A percentile compares a stretch with the other conserved stretches of the same genome.
Evolutionary conservation across 1,284 basidiomycete genomes (phyloP).

Genomic region (Trametes pubescens): DNA sequence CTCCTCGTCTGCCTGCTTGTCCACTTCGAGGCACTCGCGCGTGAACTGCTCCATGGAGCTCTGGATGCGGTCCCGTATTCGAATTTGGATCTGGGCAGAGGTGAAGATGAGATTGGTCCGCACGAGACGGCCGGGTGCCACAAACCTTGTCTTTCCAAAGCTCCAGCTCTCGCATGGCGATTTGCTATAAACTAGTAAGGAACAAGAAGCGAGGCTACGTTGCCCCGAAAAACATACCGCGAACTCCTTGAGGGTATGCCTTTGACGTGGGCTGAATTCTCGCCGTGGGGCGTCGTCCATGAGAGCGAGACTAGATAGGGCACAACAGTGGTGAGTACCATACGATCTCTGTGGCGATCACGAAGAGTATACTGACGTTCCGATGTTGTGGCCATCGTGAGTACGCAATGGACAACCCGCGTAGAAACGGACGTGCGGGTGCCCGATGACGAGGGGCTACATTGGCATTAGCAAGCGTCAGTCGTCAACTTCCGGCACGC

Average conservation of each 20-base stretch:
- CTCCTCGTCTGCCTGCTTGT: slow-evolving; percentile 60
- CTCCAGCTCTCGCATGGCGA: slow-evolving; percentile 97
- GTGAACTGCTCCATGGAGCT: slow-evolving; percentile 97
- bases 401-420: slow-evolving; percentile 92
- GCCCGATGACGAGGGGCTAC: slow-evolving; percentile 80
- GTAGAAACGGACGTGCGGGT: slow-evolving; percentile 85
- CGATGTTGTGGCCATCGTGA: slow-evolving; percentile 90
- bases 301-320: slow-evolving; percentile 70
- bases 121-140: not conserved
- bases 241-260: slow-evolving; percentile 95
- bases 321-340: not conserved
- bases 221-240: slow-evolving; percentile 55
- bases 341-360: not conserved
- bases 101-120: slow-evolving; percentile 1
- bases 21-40: slow-evolving; percentile 93
- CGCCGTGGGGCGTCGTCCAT: slow-evolving; percentile 86
- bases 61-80: slow-evolving; percentile 92
- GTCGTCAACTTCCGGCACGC: slow-evolving; percentile 36
- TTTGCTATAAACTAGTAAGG: slow-evolving; percentile 54
- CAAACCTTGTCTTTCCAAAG: slow-evolving; percentile 90
- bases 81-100: slow-evolving; percentile 77
- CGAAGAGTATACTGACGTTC: slow-evolving; percentile 58
- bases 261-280: slow-evolving; percentile 89
- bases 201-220: too few relatives aligned
- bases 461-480: not conserved